Evolutionary conservation across 2,329 filamentous ascomycete species (phyloP).

Genomic region (Whalleya microplaca): DNA sequence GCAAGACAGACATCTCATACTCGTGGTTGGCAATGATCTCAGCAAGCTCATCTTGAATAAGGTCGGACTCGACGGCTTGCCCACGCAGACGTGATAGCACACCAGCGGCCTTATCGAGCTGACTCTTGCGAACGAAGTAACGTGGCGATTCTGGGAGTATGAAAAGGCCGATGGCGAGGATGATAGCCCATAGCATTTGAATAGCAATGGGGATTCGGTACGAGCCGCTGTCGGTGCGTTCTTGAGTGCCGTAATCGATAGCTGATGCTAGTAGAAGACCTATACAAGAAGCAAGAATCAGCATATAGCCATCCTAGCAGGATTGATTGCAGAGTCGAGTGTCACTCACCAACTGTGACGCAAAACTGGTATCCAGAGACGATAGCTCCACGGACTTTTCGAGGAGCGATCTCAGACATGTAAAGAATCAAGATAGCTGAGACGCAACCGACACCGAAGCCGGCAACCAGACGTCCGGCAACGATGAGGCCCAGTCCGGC

Average conservation of each 20-base stretch:
- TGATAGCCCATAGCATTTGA: conserved; percentile 79
- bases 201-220: conserved; percentile 83
- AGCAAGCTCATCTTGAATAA: conserved; percentile 76
- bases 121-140: conserved; percentile 80
- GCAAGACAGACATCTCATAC: conserved; percentile 75
- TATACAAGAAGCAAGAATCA: not conserved
- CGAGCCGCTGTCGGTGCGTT: conserved; percentile 63
- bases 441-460: conserved; percentile 79
- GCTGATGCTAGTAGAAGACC: conserved; percentile 71
- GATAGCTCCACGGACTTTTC: conserved; percentile 76
- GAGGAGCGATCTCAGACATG: conserved; percentile 81
- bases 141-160: conserved; percentile 84
- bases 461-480: conserved; percentile 74
- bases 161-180: conserved; percentile 73
- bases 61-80: conserved; percentile 72
- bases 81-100: conserved; percentile 72
- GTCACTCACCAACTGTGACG: conserved; percentile 67
- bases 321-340: not conserved
- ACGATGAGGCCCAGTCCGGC: conserved; percentile 65
- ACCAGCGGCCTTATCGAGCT: conserved; percentile 65
- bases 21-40: conserved; percentile 90
- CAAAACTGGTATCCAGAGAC: conserved; percentile 86
- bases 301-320: not conserved
- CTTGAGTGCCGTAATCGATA: conserved; percentile 72
- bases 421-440: conserved; percentile 82